A percentile compares a stretch with the other conserved stretches of the same genome.
Evolutionary conservation across 352 stramenopile species (phyloP).

Genomic region (Phytophthora foliorum): DNA sequence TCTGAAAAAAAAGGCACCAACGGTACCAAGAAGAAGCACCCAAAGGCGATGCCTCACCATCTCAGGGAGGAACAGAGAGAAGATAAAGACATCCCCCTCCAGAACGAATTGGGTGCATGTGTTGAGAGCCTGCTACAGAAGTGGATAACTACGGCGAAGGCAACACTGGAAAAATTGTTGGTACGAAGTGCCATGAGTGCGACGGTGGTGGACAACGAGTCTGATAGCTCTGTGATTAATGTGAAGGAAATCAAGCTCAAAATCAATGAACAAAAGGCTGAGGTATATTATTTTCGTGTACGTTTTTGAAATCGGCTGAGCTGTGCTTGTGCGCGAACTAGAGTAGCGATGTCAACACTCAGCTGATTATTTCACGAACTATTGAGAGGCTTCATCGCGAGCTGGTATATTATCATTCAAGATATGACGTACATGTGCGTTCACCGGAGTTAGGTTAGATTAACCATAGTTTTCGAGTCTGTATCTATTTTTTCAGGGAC

Average conservation of each 20-base stretch:
- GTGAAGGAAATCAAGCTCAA: slow-evolving; percentile 9
- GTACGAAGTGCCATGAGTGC: slow-evolving; percentile 1
- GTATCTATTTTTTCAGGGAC: slow-evolving; percentile 5
- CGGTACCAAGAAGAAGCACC: not conserved
- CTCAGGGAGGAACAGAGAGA: not conserved
- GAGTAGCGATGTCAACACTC: slow-evolving; percentile 3
- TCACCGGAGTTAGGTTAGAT: not conserved
- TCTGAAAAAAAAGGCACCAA: not conserved
- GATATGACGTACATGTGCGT: not conserved
- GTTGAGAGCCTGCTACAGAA: not conserved
- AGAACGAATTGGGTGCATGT: not conserved
- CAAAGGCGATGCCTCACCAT: not conserved
- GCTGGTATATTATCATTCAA: not conserved
- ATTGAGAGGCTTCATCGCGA: slow-evolving; percentile 1
- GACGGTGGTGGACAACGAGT: not conserved
- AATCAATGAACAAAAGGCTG: not conserved
- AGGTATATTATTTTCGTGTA: not conserved
- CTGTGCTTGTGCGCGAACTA: not conserved
- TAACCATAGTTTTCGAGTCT: not conserved
- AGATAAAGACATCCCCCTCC: not conserved
- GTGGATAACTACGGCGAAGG: slow-evolving; percentile 10
- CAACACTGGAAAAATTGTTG: slow-evolving; percentile 7
- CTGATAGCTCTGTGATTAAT: not conserved
- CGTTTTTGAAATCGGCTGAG: not conserved
- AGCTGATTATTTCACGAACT: not conserved